These are phyloP conservation scores for Catharanthus roseus DNA, from an alignment of 257 asterid species.

Conservation along the genomic window DNA sequence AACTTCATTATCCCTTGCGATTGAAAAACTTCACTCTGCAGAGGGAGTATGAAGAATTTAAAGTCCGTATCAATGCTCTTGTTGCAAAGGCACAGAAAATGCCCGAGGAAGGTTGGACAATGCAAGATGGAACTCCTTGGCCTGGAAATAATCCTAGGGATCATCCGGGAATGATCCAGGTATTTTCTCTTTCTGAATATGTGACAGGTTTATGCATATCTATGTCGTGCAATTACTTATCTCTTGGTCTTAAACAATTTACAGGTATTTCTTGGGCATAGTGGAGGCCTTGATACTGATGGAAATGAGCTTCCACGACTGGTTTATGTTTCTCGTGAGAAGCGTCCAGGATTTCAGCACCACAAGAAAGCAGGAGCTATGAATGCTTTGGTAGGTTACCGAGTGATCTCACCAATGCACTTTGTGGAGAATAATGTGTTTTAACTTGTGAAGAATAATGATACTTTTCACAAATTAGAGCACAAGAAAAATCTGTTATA, in stretches of 20 bases:
- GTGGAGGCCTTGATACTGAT: conserved; percentile 69
- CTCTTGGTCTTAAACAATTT: neutral
- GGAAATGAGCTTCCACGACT: conserved; percentile 85
- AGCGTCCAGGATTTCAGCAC: conserved; percentile 85
- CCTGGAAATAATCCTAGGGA: conserved; percentile 85
- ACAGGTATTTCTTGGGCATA: conserved; percentile 72
- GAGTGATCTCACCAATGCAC: conserved; percentile 11
- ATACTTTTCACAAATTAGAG: neutral
- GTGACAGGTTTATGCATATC: neutral
- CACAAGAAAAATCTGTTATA: neutral
- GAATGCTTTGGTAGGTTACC: conserved; percentile 79
- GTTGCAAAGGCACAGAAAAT: conserved; percentile 77
- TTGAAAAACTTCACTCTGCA: conserved; percentile 23
- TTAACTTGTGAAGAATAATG: too few relatives aligned
- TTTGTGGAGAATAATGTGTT: neutral
- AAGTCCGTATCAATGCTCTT: conserved; percentile 72
- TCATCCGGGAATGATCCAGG: conserved; percentile 98
- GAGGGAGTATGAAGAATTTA: conserved; percentile 90
- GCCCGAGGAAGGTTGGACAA: conserved; percentile 94
- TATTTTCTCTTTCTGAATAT: conserved; percentile 17
- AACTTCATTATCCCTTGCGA: neutral
- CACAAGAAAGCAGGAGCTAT: conserved; percentile 95
- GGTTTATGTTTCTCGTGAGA: conserved; percentile 92
- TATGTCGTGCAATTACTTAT: neutral
- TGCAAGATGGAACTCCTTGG: conserved; percentile 93